Percentiles rank a stretch among this genome's conserved stretches.
These are phyloP conservation scores for Gossypium trilobum DNA, from an alignment of 441 rosid species.

Conservation along the genomic window DNA sequence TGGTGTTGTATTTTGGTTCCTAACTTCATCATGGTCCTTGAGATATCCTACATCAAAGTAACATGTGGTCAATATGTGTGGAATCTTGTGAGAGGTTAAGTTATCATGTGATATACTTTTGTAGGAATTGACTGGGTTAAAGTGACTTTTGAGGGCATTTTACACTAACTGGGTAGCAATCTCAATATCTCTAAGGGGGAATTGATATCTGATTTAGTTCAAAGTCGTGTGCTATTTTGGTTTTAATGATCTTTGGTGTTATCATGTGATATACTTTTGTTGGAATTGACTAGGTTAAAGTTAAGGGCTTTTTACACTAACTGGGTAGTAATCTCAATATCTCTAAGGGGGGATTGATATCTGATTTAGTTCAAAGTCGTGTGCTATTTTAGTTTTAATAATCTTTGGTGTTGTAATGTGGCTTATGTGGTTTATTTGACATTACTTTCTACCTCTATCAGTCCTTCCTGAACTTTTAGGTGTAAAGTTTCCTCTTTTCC, in stretches of 20 bases:
- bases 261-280: background rate
- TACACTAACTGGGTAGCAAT: background rate
- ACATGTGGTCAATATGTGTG: background rate
- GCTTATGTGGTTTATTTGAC: slow-evolving; percentile 4
- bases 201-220: background rate
- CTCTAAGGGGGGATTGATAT: background rate
- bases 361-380: background rate
- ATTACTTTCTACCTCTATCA: background rate
- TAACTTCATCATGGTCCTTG: slow-evolving; percentile 9
- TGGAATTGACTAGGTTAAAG: background rate
- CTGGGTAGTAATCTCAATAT: background rate
- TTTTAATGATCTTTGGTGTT: background rate
- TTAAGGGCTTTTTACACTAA: background rate
- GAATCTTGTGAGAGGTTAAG: background rate
- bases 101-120: background rate
- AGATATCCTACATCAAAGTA: background rate
- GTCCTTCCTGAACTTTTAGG: background rate
- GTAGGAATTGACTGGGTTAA: background rate
- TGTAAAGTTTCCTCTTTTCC: background rate
- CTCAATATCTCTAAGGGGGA: background rate
- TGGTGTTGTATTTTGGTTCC: slow-evolving; percentile 22
- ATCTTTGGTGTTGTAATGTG: background rate
- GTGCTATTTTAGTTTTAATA: background rate
- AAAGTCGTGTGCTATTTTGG: background rate
- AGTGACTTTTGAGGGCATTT: background rate